Percentiles rank a stretch among this genome's conserved stretches.
phyloP scores from a whole-genome alignment of 352 stramenopile species.

The Phytopythium sindhum region DNA sequence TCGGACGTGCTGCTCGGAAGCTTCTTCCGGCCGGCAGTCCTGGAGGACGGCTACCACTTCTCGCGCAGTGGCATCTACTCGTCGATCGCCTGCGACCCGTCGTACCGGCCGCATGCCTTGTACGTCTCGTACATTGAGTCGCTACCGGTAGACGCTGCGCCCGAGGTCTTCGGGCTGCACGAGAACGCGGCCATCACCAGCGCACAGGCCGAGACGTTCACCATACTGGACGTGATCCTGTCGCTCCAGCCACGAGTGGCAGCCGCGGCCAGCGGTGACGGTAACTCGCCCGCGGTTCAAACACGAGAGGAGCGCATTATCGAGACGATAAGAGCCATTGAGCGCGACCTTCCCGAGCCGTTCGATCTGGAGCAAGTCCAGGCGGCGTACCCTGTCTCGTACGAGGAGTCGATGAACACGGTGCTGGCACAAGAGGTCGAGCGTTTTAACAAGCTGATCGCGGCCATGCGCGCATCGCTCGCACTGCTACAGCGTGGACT shows the following conservation, averaged over 20 bases:
- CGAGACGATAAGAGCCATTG: conserved; percentile 67
- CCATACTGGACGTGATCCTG: conserved; percentile 84
- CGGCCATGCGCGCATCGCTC: conserved; percentile 62
- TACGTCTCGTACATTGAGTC: conserved; percentile 95
- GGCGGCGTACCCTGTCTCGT: conserved; percentile 86
- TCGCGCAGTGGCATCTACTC: conserved; percentile 86
- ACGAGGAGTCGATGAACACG: conserved; percentile 95
- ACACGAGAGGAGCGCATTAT: conserved; percentile 78
- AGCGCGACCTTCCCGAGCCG: conserved; percentile 46
- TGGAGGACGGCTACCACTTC: conserved; percentile 77
- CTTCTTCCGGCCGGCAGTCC: conserved; percentile 85
- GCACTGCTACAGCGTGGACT: conserved; percentile 68
- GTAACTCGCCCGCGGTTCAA: conserved; percentile 18
- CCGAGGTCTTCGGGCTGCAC: conserved; percentile 94
- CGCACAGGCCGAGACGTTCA: conserved; percentile 85
- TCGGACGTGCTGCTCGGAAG: conserved; percentile 88
- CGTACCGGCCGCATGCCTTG: conserved; percentile 54
- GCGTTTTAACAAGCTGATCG: conserved; percentile 80
- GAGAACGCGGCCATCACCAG: conserved; percentile 94
- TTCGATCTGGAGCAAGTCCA: conserved; percentile 82
- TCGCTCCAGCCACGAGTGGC: conserved; percentile 76
- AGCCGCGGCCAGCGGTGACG: conserved; percentile 34
- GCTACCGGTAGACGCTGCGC: conserved; percentile 87
- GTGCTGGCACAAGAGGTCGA: conserved; percentile 89
- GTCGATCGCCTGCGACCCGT: conserved; percentile 65